Conservation (phyloP, 345 rosid genomes). For the Salix arbutifolia region DNA sequence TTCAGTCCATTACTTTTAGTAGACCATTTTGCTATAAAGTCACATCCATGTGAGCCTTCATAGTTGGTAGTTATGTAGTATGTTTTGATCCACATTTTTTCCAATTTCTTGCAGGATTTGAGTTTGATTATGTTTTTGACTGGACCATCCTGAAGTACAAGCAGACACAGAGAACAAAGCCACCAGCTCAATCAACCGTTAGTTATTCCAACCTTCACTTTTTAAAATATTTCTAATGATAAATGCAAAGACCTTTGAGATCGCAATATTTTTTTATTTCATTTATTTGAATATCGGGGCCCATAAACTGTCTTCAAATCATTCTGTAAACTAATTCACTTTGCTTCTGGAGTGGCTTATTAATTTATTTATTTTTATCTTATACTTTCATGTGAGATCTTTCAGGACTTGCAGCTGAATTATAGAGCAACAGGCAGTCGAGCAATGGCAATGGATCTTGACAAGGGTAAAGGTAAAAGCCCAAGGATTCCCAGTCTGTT, state of each 20-base stretch:
- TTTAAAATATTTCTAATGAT: background rate
- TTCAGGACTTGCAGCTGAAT: constrained; percentile 32
- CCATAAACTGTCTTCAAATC: background rate
- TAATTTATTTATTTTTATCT: background rate
- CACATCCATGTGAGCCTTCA: background rate
- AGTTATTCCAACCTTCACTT: constrained; percentile 20
- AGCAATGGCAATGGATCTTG: constrained; percentile 17
- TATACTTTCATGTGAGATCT: background rate
- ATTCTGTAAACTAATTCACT: background rate
- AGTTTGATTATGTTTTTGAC: constrained; percentile 80
- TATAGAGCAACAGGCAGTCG: constrained; percentile 26
- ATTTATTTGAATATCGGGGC: background rate
- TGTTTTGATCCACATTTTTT: background rate
- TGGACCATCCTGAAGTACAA: constrained; percentile 95
- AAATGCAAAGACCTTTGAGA: background rate
- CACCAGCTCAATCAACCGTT: constrained; percentile 58
- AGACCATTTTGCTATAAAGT: background rate
- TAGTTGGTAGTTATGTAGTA: background rate
- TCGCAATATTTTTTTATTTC: background rate
- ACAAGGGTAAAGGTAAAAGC: constrained; percentile 36
- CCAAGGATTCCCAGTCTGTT: background rate
- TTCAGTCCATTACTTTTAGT: background rate
- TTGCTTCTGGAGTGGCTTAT: background rate
- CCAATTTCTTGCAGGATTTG: constrained; percentile 51
- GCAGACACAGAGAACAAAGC: constrained; percentile 45